Conservation (phyloP, 768 basidiomycete species). For the Lactarius psammicola region DNA sequence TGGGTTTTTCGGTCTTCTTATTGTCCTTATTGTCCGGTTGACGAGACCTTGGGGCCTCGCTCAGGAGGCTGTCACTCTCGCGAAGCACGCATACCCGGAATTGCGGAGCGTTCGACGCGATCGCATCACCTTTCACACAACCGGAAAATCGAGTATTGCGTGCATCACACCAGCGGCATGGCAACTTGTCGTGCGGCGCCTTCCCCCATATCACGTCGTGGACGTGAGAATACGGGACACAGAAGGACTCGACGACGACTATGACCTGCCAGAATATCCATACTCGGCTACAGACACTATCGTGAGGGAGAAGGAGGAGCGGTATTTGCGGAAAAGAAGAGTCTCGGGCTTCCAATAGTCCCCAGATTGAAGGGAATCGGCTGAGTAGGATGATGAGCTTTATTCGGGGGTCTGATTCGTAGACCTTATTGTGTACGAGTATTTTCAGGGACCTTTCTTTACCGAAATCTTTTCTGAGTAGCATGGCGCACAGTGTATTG, state of each 20-base stretch:
- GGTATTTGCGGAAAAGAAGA: neutral
- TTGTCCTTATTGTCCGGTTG: neutral
- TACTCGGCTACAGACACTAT: neutral
- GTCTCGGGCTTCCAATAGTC: neutral
- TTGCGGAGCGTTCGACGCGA: constrained; percentile 19
- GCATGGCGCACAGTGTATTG: neutral
- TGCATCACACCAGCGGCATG: constrained; percentile 27
- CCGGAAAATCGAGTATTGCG: constrained; percentile 25
- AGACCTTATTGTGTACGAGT: neutral
- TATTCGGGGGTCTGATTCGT: constrained; percentile 15
- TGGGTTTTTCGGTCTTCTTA: neutral
- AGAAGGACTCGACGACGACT: constrained; percentile 9
- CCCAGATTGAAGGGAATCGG: constrained; percentile 5
- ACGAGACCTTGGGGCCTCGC: neutral
- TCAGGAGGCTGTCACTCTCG: constrained; percentile 24
- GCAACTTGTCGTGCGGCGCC: constrained; percentile 26
- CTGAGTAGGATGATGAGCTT: constrained; percentile 22
- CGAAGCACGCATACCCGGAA: constrained; percentile 24
- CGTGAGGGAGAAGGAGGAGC: constrained; percentile 14
- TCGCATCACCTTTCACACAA: constrained; percentile 25
- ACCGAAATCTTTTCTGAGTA: neutral
- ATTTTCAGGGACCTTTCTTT: neutral
- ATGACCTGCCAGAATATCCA: constrained; percentile 19
- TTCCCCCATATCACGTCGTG: constrained; percentile 24
- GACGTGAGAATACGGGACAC: constrained; percentile 23